Conservation (phyloP, 2,329 filamentous ascomycete genomes). For the Tricladium varicosporioides region DNA sequence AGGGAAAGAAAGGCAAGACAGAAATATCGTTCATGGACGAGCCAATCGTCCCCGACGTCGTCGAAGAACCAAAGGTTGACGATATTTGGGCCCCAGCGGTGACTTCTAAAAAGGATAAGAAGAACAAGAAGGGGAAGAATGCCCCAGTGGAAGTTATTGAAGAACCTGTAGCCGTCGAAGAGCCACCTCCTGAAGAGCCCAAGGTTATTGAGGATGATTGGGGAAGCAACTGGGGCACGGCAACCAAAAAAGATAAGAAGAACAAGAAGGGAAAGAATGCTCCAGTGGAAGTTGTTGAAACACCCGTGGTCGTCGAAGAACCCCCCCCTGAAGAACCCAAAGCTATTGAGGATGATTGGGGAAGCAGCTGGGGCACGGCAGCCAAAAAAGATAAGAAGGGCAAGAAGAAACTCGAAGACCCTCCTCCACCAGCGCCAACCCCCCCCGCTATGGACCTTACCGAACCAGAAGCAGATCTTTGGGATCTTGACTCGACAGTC, state of each 20-base stretch:
- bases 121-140: slow-evolving; percentile 52
- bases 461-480: slow-evolving; percentile 40
- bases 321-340: slow-evolving; percentile 46
- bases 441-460: slow-evolving; percentile 47
- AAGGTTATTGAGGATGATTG: slow-evolving; percentile 46
- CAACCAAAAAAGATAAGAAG: slow-evolving; percentile 50
- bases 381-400: slow-evolving; percentile 44
- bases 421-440: slow-evolving; percentile 47
- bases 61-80: slow-evolving; percentile 48
- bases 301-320: slow-evolving; percentile 40
- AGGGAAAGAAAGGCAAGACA: slow-evolving; percentile 26
- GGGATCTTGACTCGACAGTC: slow-evolving; percentile 35
- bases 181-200: slow-evolving; percentile 44
- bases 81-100: slow-evolving; percentile 30
- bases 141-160: slow-evolving; percentile 46
- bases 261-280: slow-evolving; percentile 51
- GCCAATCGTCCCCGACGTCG: slow-evolving; percentile 43
- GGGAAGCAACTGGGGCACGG: slow-evolving; percentile 40
- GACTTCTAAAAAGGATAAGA: slow-evolving; percentile 41
- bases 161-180: slow-evolving; percentile 41
- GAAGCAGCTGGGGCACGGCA: slow-evolving; percentile 41
- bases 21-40: slow-evolving; percentile 25
- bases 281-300: slow-evolving; percentile 45
- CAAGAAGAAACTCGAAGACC: slow-evolving; percentile 41
- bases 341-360: slow-evolving; percentile 46